Evolutionary conservation across 805 yeast species (phyloP), one percentile per base, ranked within the genome.

Genomic region (Myxozyma lipomycoides): DNA sequence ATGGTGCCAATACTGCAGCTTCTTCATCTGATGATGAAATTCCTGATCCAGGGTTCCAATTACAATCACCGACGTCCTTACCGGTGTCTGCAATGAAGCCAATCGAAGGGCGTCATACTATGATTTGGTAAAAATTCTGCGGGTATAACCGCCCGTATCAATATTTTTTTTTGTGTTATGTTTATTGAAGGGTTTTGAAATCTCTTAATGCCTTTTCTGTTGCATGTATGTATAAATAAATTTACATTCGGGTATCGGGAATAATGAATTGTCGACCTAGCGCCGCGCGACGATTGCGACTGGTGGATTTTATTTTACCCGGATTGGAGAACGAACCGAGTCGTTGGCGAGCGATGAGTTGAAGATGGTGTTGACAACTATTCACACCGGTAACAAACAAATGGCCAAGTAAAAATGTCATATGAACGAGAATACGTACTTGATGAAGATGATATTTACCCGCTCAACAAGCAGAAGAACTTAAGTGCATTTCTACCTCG

Each of bases 41-140:
- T 19, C 34, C 12, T 36, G 26, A 43, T 40, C 32, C 21, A 26
- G 44, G 4, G 32, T 47, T 15, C 42, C 45, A 23, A 42, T 35
- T 5, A 34, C 46, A n/a, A n/a, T n/a, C n/a, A n/a, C n/a, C n/a
- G n/a, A 26, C n/a, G 22, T 24, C 38, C 17, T 15, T 40, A 18
- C 22, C 28, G 22, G 45, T 46, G 17, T 45, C 50, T 3, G 46
- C 48, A 43, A 40, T 52, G 48, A 21, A 41, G 24, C 43, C 45
- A 15, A 7, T 35, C 12, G 53, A 48, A n/a, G 56, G 56, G 9
- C 47, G 56, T n/a, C 48, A 48, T 40, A 48, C 56, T 3, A 15
- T 52, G 37, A 28, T 52, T 18, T 52, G 56, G 56, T 52, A 39
- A 21, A 28, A 12, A 28, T n/a, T n/a, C 4, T 10, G 45, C 47